These are phyloP conservation scores for Bruguiera parviflora DNA, from an alignment of 345 rosid species.

Conservation along the genomic window DNA sequence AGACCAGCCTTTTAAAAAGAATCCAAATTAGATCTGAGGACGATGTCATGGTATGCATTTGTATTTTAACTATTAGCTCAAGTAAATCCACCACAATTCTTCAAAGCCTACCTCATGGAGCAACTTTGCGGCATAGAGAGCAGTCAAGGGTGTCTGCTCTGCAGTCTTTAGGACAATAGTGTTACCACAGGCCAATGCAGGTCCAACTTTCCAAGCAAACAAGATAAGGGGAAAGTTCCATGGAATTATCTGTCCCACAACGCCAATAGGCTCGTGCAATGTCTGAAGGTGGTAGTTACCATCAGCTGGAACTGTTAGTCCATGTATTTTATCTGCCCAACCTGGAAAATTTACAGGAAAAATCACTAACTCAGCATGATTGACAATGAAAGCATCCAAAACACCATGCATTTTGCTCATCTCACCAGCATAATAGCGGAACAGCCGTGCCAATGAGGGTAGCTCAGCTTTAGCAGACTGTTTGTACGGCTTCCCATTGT, in stretches of 20 bases:
- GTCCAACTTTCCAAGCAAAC: conserved; percentile 35
- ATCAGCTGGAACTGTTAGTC: conserved; percentile 23
- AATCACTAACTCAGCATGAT: neutral
- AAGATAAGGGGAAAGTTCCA: conserved; percentile 33
- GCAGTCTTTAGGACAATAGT: conserved; percentile 29
- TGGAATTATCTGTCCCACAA: conserved; percentile 33
- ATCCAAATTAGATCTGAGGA: conserved; percentile 8
- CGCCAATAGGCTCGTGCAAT: conserved; percentile 30
- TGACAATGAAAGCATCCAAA: neutral
- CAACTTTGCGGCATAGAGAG: conserved; percentile 23
- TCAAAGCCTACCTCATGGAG: conserved; percentile 20
- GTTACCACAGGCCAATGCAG: conserved; percentile 31
- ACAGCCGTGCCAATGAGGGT: conserved; percentile 55
- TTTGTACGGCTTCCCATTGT: conserved; percentile 77
- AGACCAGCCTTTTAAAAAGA: conserved; percentile 67
- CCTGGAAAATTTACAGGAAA: conserved; percentile 33
- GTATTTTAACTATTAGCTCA: neutral
- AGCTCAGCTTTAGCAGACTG: conserved; percentile 68
- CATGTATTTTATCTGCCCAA: conserved; percentile 47
- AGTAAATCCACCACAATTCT: neutral
- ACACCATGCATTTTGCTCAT: neutral
- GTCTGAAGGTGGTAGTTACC: conserved; percentile 19
- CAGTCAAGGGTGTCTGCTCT: conserved; percentile 33
- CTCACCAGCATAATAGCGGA: conserved; percentile 82
- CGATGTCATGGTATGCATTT: neutral